These are phyloP conservation scores for Cyathus striatus DNA, from an alignment of 768 basidiomycete genomes.

Conservation along the genomic window DNA sequence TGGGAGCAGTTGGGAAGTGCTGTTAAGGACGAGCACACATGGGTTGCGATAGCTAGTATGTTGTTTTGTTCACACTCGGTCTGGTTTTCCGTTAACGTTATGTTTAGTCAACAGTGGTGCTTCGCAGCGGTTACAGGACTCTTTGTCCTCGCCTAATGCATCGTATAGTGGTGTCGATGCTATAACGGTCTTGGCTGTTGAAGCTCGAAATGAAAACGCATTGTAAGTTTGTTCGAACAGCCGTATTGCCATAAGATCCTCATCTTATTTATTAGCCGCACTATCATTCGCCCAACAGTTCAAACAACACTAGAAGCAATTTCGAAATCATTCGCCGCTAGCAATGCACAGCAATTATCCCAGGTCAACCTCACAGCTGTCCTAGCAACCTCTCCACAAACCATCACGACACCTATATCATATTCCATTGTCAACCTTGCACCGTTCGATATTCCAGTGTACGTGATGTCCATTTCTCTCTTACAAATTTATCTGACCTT, in stretches of 20 bases:
- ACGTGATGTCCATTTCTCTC: slow-evolving; percentile 13
- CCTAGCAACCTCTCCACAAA: slow-evolving; percentile 40
- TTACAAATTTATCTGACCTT: not conserved
- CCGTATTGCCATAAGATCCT: not conserved
- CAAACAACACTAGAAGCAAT: slow-evolving; percentile 30
- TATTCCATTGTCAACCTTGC: slow-evolving; percentile 44
- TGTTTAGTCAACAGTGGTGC: too few species aligned
- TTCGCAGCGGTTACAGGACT: slow-evolving; percentile 27
- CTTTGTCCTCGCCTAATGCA: slow-evolving; percentile 32
- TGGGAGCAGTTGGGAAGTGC: slow-evolving; percentile 33
- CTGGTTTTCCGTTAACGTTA: too few species aligned
- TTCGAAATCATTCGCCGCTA: slow-evolving; percentile 24
- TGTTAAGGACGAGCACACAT: slow-evolving; percentile 45
- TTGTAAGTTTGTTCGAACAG: slow-evolving; percentile 36
- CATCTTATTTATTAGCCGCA: slow-evolving; percentile 18
- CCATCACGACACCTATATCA: slow-evolving; percentile 41
- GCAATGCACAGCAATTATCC: slow-evolving; percentile 20
- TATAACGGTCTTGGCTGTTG: slow-evolving; percentile 40
- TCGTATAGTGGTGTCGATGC: slow-evolving; percentile 44
- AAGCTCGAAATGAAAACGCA: slow-evolving; percentile 54
- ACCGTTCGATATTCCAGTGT: slow-evolving; percentile 60
- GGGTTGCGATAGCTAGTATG: slow-evolving; percentile 53
- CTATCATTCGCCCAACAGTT: slow-evolving; percentile 25
- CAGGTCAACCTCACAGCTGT: slow-evolving; percentile 25
- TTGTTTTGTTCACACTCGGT: too few species aligned